phyloP scores from a whole-genome alignment of 106 monocot genomes.

The Posidonia australis region DNA sequence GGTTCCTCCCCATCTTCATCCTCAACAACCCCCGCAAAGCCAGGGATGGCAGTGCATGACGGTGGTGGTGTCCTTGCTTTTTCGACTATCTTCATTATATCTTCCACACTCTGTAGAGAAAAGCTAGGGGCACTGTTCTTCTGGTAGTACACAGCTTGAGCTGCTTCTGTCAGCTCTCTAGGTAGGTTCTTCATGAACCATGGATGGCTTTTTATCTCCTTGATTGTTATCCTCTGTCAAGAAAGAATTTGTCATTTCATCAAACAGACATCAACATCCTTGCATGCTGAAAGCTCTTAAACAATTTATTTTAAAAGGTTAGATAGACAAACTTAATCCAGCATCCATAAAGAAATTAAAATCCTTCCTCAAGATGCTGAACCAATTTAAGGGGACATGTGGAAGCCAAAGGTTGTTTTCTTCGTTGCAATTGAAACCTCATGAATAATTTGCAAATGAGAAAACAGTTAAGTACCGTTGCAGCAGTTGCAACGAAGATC shows the following conservation, averaged over 20 bases:
- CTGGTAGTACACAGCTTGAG: slow-evolving; percentile 55
- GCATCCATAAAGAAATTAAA: too few relatives aligned
- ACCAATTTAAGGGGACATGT: too few relatives aligned
- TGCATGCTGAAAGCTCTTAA: too few relatives aligned
- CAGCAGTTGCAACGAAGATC: slow-evolving; percentile 49
- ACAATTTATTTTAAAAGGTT: too few relatives aligned
- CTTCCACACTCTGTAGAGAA: slow-evolving; percentile 52
- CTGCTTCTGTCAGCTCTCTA: slow-evolving; percentile 58
- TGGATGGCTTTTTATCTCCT: slow-evolving; percentile 68
- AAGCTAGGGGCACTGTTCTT: slow-evolving; percentile 44
- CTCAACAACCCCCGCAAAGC: slow-evolving; percentile 40
- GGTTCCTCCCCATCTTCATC: slow-evolving; percentile 50
- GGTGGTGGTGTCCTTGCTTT: slow-evolving; percentile 52
- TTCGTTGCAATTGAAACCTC: too few relatives aligned
- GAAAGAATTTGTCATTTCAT: not conserved
- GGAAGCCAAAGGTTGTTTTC: too few relatives aligned
- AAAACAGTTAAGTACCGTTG: slow-evolving; percentile 23
- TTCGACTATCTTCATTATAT: slow-evolving; percentile 60
- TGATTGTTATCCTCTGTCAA: slow-evolving; percentile 65
- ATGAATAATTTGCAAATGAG: too few relatives aligned
- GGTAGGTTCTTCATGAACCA: slow-evolving; percentile 91
- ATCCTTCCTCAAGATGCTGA: too few relatives aligned
- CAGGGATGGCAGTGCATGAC: slow-evolving; percentile 29
- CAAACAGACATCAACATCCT: not conserved
- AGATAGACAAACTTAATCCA: not conserved